Percentiles rank a stretch among this genome's conserved stretches.
phyloP scores from a whole-genome alignment of 352 stramenopile genomes.

The Pythium aquatile region DNA sequence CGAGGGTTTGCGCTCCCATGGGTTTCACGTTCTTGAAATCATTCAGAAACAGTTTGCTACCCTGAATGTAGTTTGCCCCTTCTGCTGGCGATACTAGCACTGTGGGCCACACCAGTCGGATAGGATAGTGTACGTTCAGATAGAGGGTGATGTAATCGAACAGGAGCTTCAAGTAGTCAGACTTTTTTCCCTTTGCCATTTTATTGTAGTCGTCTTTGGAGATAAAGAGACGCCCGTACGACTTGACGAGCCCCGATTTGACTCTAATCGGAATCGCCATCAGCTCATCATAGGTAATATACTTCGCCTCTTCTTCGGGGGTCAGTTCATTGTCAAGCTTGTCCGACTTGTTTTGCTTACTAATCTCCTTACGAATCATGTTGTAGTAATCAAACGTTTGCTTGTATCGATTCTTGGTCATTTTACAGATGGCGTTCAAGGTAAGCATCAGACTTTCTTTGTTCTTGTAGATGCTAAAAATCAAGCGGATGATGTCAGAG shows the following conservation, averaged over 20 bases:
- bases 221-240: conserved; percentile 28
- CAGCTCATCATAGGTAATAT: conserved; percentile 25
- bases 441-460: conserved; percentile 26
- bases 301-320: conserved; percentile 21
- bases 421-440: conserved; percentile 25
- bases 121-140: conserved; percentile 25
- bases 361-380: conserved; percentile 25
- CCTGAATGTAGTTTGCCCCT: conserved; percentile 19
- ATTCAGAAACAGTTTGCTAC: conserved; percentile 21
- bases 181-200: conserved; percentile 13
- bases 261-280: conserved; percentile 20
- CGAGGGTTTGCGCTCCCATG: conserved; percentile 24
- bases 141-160: conserved; percentile 27
- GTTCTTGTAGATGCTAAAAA: conserved; percentile 20
- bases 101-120: conserved; percentile 24
- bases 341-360: conserved; percentile 26
- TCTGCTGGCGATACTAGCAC: conserved; percentile 10
- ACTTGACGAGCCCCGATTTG: too few relatives aligned
- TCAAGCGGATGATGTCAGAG: conserved; percentile 18
- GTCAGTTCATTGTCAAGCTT: conserved; percentile 29
- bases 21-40: conserved; percentile 25
- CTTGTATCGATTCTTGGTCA: conserved; percentile 15
- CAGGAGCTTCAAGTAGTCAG: conserved; percentile 22
- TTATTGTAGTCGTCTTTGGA: conserved; percentile 19
- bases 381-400: conserved; percentile 27